Evolutionary conservation across 2,329 filamentous ascomycete genomes (phyloP), one percentile per base, ranked within the genome.

Genomic region (Plectosphaerella cucumerina): DNA sequence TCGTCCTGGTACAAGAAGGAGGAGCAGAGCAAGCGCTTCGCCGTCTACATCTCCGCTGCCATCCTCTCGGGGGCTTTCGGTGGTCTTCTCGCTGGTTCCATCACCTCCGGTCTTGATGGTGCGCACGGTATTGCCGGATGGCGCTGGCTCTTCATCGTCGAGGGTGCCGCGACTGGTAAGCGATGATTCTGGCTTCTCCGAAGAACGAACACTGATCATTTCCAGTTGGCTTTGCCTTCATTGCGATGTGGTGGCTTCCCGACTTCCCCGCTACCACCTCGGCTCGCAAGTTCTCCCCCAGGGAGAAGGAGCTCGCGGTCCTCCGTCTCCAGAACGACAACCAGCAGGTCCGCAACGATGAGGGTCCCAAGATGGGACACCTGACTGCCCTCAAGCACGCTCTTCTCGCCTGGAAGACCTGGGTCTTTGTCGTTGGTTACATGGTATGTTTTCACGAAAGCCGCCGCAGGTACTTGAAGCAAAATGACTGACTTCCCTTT

Each of bases 41-140:
- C 84, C 4, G 81, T 87, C 23, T 88, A 88, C 72, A 89, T 89
- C 69, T 86, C 84, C 1, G 85, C 85, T 0, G 86, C 86, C 1
- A 85, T 86, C 0, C 69, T 89, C 0, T 84, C 85, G 0, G 85
- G 86, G 2, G 85, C 80, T 0, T 85, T 86, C 53, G 82, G 81
- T 59, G 82, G 82, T 11, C 70, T 85, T 4, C 71, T 85, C 8
- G 82, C 82, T 1, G 81, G 80, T 2, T 80, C 77, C 1, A 85
- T 86, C 52, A 75, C 73, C 2, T 68, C 77, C n/a, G 60, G 60
- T 5, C 82, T 85, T 73, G 67, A 77, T 47, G 81, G 80, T 1
- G 64, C 79, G 3, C 78, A 77, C 14, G 74, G 74, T 1, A 60
- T 68, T 34, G 59, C 63, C 3, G 74, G 75, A 5, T 79, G 74